Percentiles rank a stretch among this genome's conserved stretches.
Evolutionary conservation across 139 green algal species (phyloP).

Genomic region (Micractinium sp.): DNA sequence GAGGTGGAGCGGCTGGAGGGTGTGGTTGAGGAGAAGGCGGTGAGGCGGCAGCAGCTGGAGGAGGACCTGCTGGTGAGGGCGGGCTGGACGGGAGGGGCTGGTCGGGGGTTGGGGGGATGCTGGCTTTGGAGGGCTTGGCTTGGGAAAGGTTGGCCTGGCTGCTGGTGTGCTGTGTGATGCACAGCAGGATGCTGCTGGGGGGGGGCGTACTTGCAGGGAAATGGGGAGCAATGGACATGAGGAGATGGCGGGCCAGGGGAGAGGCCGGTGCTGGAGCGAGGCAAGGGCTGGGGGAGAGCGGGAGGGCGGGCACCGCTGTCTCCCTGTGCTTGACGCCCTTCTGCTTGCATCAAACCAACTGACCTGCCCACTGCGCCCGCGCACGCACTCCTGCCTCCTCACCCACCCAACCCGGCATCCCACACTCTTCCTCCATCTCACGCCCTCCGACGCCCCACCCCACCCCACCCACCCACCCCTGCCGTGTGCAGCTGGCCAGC

Average conservation of each 20-base stretch:
- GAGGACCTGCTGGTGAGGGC: slow-evolving; percentile 18
- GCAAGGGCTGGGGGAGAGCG: no score
- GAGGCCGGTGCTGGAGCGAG: no score
- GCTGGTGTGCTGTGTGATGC: neutral
- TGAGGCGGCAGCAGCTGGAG: neutral
- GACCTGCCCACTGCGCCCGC: no score
- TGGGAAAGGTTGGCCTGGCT: neutral
- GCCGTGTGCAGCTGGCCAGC: slow-evolving; percentile 17
- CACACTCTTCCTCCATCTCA: no score
- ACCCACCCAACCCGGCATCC: no score
- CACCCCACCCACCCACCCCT: neutral
- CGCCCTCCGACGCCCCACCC: no score
- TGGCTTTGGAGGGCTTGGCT: neutral
- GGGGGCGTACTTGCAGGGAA: no score
- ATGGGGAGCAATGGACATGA: neutral
- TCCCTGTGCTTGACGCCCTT: no score
- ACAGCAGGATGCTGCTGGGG: neutral
- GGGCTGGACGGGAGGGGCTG: neutral
- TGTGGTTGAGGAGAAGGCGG: neutral
- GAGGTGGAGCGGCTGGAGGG: slow-evolving; percentile 10
- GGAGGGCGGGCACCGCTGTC: no score
- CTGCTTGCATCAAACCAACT: no score
- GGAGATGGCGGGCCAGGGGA: no score
- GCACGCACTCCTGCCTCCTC: no score
- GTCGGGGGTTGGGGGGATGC: neutral